Evolutionary conservation across 2,329 filamentous ascomycete species (phyloP).

Genomic region (Talaromyces albobiverticillius): DNA sequence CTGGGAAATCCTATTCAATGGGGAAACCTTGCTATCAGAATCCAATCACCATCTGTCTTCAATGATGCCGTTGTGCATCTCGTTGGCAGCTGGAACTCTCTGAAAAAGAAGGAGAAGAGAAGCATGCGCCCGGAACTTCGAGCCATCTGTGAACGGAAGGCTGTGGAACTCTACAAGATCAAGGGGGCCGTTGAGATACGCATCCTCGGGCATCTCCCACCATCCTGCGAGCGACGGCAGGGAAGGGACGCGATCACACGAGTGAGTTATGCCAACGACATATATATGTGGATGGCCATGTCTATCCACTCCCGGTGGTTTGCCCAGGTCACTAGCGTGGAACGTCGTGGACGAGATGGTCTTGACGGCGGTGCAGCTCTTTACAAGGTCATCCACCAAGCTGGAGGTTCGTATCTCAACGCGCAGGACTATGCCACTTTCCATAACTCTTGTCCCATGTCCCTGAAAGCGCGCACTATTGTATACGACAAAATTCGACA

Average conservation of each 20-base stretch:
- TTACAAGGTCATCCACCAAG: constrained; percentile 40
- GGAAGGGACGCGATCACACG: constrained; percentile 32
- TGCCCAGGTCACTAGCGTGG: constrained; percentile 35
- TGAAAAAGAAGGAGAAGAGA: constrained; percentile 20
- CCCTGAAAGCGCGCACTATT: constrained; percentile 23
- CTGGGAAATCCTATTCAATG: constrained; percentile 42
- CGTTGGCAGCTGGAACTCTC: constrained; percentile 28
- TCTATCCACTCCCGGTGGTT: constrained; percentile 49
- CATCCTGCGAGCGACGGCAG: constrained; percentile 39
- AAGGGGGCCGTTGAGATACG: constrained; percentile 28
- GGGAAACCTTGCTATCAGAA: constrained; percentile 45
- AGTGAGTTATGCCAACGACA: constrained; percentile 46
- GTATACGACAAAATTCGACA: constrained; percentile 28
- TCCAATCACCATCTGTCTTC: constrained; percentile 43
- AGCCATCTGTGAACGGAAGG: constrained; percentile 24
- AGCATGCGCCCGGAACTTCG: constrained; percentile 20
- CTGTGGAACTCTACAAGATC: constrained; percentile 19
- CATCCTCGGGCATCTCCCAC: constrained; percentile 27
- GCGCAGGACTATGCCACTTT: constrained; percentile 26
- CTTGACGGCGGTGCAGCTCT: constrained; percentile 48
- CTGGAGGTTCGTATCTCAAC: constrained; percentile 43
- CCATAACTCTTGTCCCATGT: constrained; percentile 27
- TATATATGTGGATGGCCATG: constrained; percentile 52
- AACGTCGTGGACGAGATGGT: constrained; percentile 35
- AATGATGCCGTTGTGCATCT: constrained; percentile 30